Evolutionary conservation across 1,284 basidiomycete species (phyloP).

Genomic region (Ustilago curta): DNA sequence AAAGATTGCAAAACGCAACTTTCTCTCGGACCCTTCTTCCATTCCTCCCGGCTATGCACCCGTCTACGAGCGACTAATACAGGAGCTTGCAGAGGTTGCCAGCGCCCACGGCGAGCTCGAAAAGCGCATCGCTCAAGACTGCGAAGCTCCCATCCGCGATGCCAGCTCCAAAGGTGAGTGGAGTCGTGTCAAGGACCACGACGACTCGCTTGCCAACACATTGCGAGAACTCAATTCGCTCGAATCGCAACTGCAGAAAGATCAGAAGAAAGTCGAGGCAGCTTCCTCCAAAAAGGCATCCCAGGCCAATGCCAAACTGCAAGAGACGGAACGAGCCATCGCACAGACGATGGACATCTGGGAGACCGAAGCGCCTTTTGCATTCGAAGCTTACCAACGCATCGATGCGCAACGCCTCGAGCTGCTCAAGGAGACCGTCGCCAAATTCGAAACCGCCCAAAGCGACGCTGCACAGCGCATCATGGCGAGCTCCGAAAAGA

Average conservation of each 20-base stretch:
- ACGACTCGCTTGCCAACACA: conserved; percentile 56
- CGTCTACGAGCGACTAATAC: conserved; percentile 64
- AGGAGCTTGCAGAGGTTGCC: conserved; percentile 66
- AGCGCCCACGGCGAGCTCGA: conserved; percentile 61
- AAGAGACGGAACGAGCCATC: conserved; percentile 57
- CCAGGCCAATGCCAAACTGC: conserved; percentile 52
- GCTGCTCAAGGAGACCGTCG: conserved; percentile 61
- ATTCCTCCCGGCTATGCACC: conserved; percentile 62
- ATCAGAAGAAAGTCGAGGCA: conserved; percentile 61
- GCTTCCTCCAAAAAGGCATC: conserved; percentile 61
- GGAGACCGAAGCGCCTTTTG: conserved; percentile 58
- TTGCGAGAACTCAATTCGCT: conserved; percentile 64
- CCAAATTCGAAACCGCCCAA: conserved; percentile 61
- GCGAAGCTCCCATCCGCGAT: conserved; percentile 65
- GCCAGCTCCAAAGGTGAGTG: conserved; percentile 62
- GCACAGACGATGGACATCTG: conserved; percentile 55
- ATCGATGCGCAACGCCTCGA: conserved; percentile 63
- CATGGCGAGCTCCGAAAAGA: conserved; percentile 61
- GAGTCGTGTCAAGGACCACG: conserved; percentile 56
- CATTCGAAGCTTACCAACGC: conserved; percentile 61
- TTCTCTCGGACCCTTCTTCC: conserved; percentile 62
- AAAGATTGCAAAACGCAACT: conserved; percentile 71
- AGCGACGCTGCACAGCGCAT: conserved; percentile 59
- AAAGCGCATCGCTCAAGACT: conserved; percentile 64
- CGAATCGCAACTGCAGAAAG: conserved; percentile 64